Evolutionary conservation across 192 early-diverging fungal species (phyloP).

Genomic region (Globomyces pollinis-pini): DNA sequence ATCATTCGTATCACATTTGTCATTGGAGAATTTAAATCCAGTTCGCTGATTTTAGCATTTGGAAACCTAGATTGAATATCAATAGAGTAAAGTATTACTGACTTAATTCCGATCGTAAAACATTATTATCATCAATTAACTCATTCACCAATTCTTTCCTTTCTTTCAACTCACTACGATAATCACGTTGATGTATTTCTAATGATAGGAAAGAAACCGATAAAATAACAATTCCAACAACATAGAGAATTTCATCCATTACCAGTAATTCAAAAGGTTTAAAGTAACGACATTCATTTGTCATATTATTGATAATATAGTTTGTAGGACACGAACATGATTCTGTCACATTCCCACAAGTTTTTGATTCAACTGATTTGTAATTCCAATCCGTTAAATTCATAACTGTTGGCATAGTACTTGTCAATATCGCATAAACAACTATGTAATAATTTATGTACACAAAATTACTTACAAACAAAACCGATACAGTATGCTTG

Average conservation of each 20-base stretch:
- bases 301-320: neutral
- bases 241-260: neutral
- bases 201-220: neutral
- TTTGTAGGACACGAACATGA: neutral
- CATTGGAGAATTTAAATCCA: conserved; percentile 41
- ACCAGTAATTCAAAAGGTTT: neutral
- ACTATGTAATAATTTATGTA: neutral
- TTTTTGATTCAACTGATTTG: neutral
- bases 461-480: neutral
- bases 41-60: neutral
- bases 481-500: neutral
- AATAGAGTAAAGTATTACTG: neutral
- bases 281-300: neutral
- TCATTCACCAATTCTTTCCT: neutral
- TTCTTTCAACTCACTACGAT: neutral
- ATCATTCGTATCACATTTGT: conserved; percentile 43
- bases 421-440: conserved; percentile 1
- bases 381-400: neutral
- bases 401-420: neutral
- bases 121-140: neutral
- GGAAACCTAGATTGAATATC: neutral
- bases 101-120: neutral
- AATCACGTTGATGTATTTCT: neutral
- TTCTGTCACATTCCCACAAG: neutral
- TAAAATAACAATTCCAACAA: neutral